Base-by-base conservation (phyloP, 768 basidiomycete genomes). In the Dioszegia hungarica region DNA sequence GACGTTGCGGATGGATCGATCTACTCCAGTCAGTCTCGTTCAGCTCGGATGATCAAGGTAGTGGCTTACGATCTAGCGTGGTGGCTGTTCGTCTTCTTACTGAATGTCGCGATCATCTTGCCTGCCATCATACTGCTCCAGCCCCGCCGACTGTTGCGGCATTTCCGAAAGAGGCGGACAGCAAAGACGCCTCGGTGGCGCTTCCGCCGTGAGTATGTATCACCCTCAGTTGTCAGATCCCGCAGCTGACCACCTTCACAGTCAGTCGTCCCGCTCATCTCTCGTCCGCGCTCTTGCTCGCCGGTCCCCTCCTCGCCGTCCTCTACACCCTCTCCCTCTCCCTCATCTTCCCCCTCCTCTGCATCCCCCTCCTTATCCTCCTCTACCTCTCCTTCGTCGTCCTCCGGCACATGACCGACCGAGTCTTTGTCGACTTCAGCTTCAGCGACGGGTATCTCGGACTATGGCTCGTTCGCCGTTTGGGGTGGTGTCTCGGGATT, bases 371-470 rank as follows among this genome's bases (percentile, higher is more conserved):
- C 29, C 79, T 83, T 44, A 59, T 89, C 34, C 74, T 89, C 48
- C 74, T 90, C 1, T 78, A 86, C 43, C 62, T 72, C 9, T 54
- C 59, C 12, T 62, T 67, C 25, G 37, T 68, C 22, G 88, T 88
- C n/a, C 86, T 88, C 75, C 86, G 87, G 34, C 89, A 83, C 77
- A 81, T 89, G 50, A 78, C 88, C 57, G 85, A 87, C 33, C 88
- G 89, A 72, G 87, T 89, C 19, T 87, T 85, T 66, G 86, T 82
- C 1, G 81, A 86, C 37, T 85, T 84, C 24, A 87, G 87, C 6
- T 75, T 85, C 34, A 43, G 44, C 5, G 27, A 44, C 20, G 60
- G 52, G 1, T 15, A 39, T 25, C 74, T 88, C 20, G 85, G 86
- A 61, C 80, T 90, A 27, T 89, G 88, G 86, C 77, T 89, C 3